A percentile compares a stretch with the other conserved stretches of the same genome.
Evolutionary conservation across 2,329 filamentous ascomycete species (phyloP).

Genomic region (Dactylellina drechsleri): DNA sequence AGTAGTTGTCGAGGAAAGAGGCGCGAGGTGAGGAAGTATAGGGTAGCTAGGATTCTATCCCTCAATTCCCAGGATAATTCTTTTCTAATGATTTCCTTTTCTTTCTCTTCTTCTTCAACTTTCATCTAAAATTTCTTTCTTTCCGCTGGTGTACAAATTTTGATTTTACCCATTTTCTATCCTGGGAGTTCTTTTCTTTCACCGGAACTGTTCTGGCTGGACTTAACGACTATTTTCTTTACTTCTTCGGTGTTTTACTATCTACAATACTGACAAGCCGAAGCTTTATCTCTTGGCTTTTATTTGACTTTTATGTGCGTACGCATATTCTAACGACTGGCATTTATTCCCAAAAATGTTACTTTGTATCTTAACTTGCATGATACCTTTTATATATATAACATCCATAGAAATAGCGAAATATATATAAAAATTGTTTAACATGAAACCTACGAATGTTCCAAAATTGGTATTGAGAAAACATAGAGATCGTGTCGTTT

Average conservation of each 20-base stretch:
- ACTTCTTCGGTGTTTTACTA: conserved; percentile 36
- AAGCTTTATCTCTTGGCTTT: background rate
- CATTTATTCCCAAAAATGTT: background rate
- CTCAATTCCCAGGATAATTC: background rate
- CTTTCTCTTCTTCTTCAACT: too few species aligned
- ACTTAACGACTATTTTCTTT: background rate
- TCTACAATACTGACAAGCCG: background rate
- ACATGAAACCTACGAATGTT: too few species aligned
- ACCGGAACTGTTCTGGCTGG: background rate
- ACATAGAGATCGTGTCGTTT: too few species aligned
- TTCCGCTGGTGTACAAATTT: background rate
- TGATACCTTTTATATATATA: conserved; percentile 44
- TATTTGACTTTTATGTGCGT: background rate
- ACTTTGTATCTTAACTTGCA: conserved; percentile 32
- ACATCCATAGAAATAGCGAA: conserved; percentile 23
- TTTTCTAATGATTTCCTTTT: background rate
- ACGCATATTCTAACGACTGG: conserved; percentile 6
- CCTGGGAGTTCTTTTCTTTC: background rate
- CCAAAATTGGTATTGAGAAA: too few species aligned
- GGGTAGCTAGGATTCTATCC: background rate
- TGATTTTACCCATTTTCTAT: background rate
- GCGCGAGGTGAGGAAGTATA: conserved; percentile 16
- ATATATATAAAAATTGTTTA: conserved; percentile 9
- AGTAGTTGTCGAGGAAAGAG: conserved; percentile 71
- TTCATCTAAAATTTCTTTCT: too few species aligned